Percentiles rank a stretch among this genome's conserved stretches.
Evolutionary conservation across 108 stramenopile genomes (phyloP).

Genomic region (Fragilaria radians): DNA sequence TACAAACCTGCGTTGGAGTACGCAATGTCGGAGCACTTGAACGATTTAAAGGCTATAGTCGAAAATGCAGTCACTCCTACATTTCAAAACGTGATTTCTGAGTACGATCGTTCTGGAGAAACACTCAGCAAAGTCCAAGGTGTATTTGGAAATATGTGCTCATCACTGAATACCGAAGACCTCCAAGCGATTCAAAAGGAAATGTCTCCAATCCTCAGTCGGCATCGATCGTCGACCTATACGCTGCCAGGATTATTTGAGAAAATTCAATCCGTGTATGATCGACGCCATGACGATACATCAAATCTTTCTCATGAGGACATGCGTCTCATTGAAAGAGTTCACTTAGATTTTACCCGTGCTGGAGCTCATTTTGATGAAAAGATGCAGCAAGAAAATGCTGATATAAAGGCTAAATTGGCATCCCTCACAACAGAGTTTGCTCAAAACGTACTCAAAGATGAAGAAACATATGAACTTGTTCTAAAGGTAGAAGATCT

Average conservation of each 20-base stretch:
- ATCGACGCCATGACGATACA: conserved; percentile 25
- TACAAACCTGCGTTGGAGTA: conserved; percentile 45
- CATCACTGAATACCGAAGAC: conserved; percentile 42
- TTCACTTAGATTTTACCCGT: conserved; percentile 57
- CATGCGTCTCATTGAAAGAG: conserved; percentile 56
- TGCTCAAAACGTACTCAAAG: conserved; percentile 67
- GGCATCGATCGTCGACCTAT: conserved; percentile 33
- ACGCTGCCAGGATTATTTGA: conserved; percentile 68
- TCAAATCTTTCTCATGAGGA: conserved; percentile 41
- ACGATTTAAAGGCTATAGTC: conserved; percentile 47
- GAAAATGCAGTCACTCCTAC: conserved; percentile 23
- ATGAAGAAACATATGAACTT: conserved; percentile 62
- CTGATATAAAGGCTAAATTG: conserved; percentile 56
- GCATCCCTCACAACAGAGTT: conserved; percentile 57
- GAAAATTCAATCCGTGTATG: conserved; percentile 37
- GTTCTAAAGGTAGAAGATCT: conserved; percentile 42
- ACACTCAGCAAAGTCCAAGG: conserved; percentile 21
- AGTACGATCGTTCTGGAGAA: conserved; percentile 48
- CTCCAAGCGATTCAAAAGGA: conserved; percentile 48
- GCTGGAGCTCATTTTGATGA: conserved; percentile 50
- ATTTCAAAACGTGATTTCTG: conserved; percentile 43
- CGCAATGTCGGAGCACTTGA: conserved; percentile 44
- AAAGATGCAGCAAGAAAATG: conserved; percentile 46
- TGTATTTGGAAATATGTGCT: conserved; percentile 48
- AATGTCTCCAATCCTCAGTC: conserved; percentile 45